Base-by-base conservation (phyloP, 2,329 filamentous ascomycete genomes). In the Pochonia chlamydosporia region DNA sequence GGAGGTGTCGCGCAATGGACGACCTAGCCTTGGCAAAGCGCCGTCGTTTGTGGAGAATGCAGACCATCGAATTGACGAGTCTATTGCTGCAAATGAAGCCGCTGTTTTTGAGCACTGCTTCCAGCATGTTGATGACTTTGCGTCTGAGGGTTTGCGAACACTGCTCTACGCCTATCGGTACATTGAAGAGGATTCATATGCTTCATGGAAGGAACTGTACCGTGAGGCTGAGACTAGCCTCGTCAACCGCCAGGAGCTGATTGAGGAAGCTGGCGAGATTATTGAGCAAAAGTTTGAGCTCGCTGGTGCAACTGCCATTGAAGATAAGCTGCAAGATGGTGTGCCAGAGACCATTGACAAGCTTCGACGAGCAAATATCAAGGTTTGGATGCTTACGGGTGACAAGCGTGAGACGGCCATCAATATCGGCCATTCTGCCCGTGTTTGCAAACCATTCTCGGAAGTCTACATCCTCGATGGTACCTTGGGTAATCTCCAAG, bases 381-480 rank as follows among this genome's bases (percentile, higher is more conserved):
- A 93, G 65, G 82, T 96, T 54, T 96, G 91, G 91, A 96, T 96
- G 91, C 73, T 96, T 40, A 96, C 91, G 3, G 91, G 91, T 25
- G 91, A 96, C 64, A 95, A 95, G 67, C 80, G 89, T 40, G 90
- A 96, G 68, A 96, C 89, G 0, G 89, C 89, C 37, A 92, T 96
- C 67, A 95, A 95, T 59, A 92, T 95, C 54, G 89, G 88, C 0
- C 86, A 96, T 58, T 93, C 90, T 0, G 92, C 89, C 42, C 81
- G 86, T 24, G 77, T 96, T 28, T 91, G 76, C 58, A 81, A 79
- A 53, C 73, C 77, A 0, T 78, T 87, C 59, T 95, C 89, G 1
- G 83, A 85, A 7, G 67, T 95, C 14, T 87, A 87, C 44, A 79
- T 96, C 18, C 70, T 96, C 5, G 89, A 96, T 55, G 77, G 65